These are phyloP conservation scores for Pichia ethanolica DNA, from an alignment of 805 yeast species.

Conservation along the genomic window DNA sequence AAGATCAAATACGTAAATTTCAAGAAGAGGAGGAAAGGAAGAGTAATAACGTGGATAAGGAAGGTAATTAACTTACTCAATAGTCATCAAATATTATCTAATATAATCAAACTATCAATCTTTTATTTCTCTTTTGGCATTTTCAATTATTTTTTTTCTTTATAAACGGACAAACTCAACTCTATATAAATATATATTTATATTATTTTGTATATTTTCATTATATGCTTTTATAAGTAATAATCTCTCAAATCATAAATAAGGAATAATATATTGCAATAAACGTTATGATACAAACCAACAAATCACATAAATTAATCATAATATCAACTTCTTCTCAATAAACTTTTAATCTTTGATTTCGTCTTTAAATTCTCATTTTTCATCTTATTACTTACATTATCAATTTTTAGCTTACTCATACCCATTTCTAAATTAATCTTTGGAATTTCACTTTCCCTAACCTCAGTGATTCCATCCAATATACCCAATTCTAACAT, in stretches of 20 bases:
- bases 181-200: too few relatives aligned
- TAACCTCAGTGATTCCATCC: slow-evolving; percentile 1
- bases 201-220: too few relatives aligned
- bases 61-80: neutral
- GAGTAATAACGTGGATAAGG: neutral
- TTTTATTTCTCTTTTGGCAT: too few relatives aligned
- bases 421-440: slow-evolving; percentile 1
- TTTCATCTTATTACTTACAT: slow-evolving; percentile 3
- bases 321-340: neutral
- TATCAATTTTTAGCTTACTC: slow-evolving; percentile 4
- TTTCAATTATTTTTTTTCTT: too few relatives aligned
- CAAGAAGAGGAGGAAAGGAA: slow-evolving; percentile 20
- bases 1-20: slow-evolving; percentile 22
- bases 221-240: too few relatives aligned
- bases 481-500: slow-evolving; percentile 3
- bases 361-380: slow-evolving; percentile 2
- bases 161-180: too few relatives aligned
- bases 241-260: too few relatives aligned
- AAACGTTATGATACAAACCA: too few relatives aligned
- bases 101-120: too few relatives aligned
- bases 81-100: too few relatives aligned
- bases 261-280: too few relatives aligned
- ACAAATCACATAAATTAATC: too few relatives aligned
- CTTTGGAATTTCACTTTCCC: neutral
- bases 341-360: neutral